These are phyloP conservation scores for Cenococcum geophilum DNA, from an alignment of 495 filamentous ascomycete genomes.

Conservation along the genomic window DNA sequence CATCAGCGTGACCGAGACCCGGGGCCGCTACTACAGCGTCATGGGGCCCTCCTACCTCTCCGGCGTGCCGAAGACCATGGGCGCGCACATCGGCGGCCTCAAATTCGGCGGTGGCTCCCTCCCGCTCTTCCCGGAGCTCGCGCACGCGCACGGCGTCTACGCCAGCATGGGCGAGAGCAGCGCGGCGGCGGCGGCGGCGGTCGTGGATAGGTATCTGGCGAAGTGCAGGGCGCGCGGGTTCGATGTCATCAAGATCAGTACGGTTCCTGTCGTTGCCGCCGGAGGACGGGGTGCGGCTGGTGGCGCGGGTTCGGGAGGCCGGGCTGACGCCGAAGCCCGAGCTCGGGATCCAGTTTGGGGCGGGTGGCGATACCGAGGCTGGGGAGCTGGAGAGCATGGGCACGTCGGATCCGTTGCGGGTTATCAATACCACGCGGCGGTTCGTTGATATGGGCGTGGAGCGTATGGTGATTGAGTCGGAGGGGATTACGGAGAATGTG, in stretches of 20 bases:
- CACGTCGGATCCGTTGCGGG: constrained; percentile 48
- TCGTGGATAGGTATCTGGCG: constrained; percentile 47
- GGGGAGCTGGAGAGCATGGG: constrained; percentile 47
- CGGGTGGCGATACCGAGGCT: constrained; percentile 51
- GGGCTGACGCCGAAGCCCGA: constrained; percentile 54
- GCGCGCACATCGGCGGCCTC: constrained; percentile 50
- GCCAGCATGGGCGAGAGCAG: too few species aligned
- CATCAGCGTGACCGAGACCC: constrained; percentile 51
- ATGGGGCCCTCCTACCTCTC: constrained; percentile 51
- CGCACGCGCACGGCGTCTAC: constrained; percentile 49
- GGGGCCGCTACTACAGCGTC: constrained; percentile 52
- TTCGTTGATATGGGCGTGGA: constrained; percentile 54
- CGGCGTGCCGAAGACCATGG: constrained; percentile 52
- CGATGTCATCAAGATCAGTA: constrained; percentile 51
- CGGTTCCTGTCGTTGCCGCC: constrained; percentile 51
- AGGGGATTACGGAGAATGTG: constrained; percentile 58
- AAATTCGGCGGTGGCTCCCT: constrained; percentile 57
- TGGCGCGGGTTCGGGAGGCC: constrained; percentile 48
- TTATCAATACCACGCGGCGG: constrained; percentile 46
- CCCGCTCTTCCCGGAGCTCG: constrained; percentile 48
- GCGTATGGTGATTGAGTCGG: constrained; percentile 53
- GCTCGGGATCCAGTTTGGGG: constrained; percentile 56
- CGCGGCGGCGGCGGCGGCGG: too few species aligned
- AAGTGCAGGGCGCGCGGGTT: too few species aligned
- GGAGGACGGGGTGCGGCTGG: constrained; percentile 53